A percentile compares a stretch with the other conserved stretches of the same genome.
These are phyloP conservation scores for Globisporangium megalacanthum DNA, from an alignment of 352 stramenopile genomes.

Conservation along the genomic window DNA sequence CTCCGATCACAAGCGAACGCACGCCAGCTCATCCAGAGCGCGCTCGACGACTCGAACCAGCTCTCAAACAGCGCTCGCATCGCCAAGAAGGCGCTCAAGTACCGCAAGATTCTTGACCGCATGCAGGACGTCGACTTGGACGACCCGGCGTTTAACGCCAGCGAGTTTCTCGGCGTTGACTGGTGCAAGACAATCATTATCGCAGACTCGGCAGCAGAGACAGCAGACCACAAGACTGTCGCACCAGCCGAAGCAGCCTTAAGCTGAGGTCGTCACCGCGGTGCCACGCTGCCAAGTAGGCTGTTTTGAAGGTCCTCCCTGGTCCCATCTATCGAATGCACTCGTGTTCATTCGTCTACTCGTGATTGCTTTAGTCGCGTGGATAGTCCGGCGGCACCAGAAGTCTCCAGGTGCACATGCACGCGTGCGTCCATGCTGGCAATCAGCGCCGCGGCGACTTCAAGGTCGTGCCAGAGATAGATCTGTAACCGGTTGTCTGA, in stretches of 20 bases:
- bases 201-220: not conserved
- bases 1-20: conserved; percentile 23
- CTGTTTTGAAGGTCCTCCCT: not conserved
- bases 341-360: no score
- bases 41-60: conserved; percentile 11
- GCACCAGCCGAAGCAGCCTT: no score
- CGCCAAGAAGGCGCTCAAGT: conserved; percentile 14
- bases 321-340: no score
- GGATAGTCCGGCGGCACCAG: no score
- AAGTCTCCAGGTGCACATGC: no score
- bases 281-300: no score
- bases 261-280: not conserved
- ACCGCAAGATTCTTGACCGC: conserved; percentile 15
- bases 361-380: no score
- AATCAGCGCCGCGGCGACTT: no score
- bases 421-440: no score
- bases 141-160: conserved; percentile 8
- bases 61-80: conserved; percentile 8
- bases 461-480: no score
- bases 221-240: not conserved
- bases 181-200: conserved; percentile 12
- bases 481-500: no score
- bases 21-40: conserved; percentile 29
- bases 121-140: conserved; percentile 10
- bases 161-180: conserved; percentile 6